Evolutionary conservation across 2,329 filamentous ascomycete species (phyloP), one percentile per base, ranked within the genome.

Genomic region (Penicillium aurantiogriseum): DNA sequence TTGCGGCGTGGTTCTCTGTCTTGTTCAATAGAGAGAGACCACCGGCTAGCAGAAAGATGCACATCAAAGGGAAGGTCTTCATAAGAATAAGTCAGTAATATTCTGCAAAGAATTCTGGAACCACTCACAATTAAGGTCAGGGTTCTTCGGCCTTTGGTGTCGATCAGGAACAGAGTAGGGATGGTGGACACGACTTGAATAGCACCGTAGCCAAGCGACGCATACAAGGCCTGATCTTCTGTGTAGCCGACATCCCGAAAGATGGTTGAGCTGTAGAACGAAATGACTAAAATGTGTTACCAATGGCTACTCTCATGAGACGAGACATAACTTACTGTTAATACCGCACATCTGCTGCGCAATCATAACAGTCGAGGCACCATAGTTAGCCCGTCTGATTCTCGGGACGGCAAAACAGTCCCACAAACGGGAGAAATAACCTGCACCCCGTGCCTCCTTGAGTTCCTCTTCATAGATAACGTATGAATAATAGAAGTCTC

Each of bases 341-440:
- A 70, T 79, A 74, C 82, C 83, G 65, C 85, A 88, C 81, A 88
- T 86, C 69, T 89, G 86, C 71, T 89, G 87, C 0, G 85, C 85
- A 67, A 89, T 85, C 90, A 95, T 95, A 64, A 92, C 89, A 2
- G 86, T 85, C 58, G 86, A 89, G 1, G 90, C 88, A 7, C 89
- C 90, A 25, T 88, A 80, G 5, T 86, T 91, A 3, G 91, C 90
- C n/a, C 77, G 75, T 46, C 77, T 68, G 50, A 80, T 74, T 29
- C 77, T 70, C 15, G 77, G 76, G 19, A 80, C 74, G 2, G 76
- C 75, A 61, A 80, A 80, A 0, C 82, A 73, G 44, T 79, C 73
- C 50, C 75, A 61, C 64, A 90, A 84, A 27, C 88, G 83, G 13
- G 77, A 80, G 54, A 85, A 49, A 66, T 88, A 87, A 69, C 81